These are phyloP conservation scores for Prunus mongolica DNA, from an alignment of 306 rosid species.

Conservation along the genomic window DNA sequence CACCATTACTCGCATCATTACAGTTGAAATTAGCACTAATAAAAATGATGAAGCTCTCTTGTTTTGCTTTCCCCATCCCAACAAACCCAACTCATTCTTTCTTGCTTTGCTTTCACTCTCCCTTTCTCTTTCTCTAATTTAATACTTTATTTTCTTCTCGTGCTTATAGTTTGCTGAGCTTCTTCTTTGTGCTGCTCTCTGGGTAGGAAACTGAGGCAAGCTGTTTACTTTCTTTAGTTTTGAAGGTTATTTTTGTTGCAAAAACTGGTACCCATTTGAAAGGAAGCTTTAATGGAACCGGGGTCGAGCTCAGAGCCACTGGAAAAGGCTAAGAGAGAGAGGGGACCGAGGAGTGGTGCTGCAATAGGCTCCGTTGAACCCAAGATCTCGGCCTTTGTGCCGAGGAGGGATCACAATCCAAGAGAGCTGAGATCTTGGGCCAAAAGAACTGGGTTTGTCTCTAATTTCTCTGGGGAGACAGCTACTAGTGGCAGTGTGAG, in stretches of 20 bases:
- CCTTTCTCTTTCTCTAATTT: not conserved
- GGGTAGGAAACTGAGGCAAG: not conserved
- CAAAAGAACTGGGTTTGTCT: slow-evolving; percentile 83
- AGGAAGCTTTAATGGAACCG: slow-evolving; percentile 38
- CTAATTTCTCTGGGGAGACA: slow-evolving; percentile 68
- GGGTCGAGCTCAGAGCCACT: slow-evolving; percentile 42
- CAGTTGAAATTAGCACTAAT: too few relatives aligned
- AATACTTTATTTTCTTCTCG: slow-evolving; percentile 7
- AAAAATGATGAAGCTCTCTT: too few relatives aligned
- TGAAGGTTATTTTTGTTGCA: slow-evolving; percentile 18
- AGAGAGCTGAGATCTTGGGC: slow-evolving; percentile 85
- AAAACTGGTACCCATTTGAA: slow-evolving; percentile 19
- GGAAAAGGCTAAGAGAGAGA: slow-evolving; percentile 20
- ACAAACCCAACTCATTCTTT: slow-evolving; percentile 12
- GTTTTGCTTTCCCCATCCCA: not conserved
- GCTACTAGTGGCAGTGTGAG: slow-evolving; percentile 51
- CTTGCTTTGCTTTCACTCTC: slow-evolving; percentile 49
- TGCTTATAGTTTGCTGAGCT: not conserved
- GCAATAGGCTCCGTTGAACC: slow-evolving; percentile 32
- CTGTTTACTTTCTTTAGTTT: not conserved
- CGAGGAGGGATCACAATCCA: slow-evolving; percentile 65
- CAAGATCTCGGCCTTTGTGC: slow-evolving; percentile 58
- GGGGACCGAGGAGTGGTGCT: slow-evolving; percentile 20
- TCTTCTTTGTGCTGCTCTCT: not conserved
- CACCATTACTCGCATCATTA: too few relatives aligned